These are phyloP conservation scores for Quercus ilex DNA, from an alignment of 306 rosid genomes.

Conservation along the genomic window DNA sequence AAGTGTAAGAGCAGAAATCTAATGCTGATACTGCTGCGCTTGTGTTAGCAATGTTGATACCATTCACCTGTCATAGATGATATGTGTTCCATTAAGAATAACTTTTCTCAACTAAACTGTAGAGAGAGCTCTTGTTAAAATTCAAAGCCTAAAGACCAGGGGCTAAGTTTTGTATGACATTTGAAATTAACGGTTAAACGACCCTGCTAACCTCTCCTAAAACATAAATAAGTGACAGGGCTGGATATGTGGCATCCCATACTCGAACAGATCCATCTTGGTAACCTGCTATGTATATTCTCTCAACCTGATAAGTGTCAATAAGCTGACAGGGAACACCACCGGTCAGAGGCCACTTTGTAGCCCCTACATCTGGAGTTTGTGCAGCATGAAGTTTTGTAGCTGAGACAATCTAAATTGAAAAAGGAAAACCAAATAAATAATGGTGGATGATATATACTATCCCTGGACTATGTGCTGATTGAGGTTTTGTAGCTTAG, in stretches of 20 bases:
- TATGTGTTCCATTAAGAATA: constrained; percentile 16
- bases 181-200: constrained; percentile 2
- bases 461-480: background rate
- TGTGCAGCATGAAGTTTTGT: constrained; percentile 36
- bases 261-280: constrained; percentile 78
- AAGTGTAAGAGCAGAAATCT: constrained; percentile 60
- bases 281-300: constrained; percentile 76
- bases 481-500: background rate
- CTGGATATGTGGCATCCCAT: constrained; percentile 86
- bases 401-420: constrained; percentile 46
- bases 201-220: constrained; percentile 60
- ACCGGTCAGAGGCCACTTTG: constrained; percentile 78
- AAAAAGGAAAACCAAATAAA: constrained; percentile 1
- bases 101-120: constrained; percentile 12
- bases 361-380: constrained; percentile 28
- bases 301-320: constrained; percentile 46
- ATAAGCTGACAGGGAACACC: constrained; percentile 58
- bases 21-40: constrained; percentile 62
- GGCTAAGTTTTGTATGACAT: background rate
- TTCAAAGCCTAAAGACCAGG: constrained; percentile 8
- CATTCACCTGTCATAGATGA: constrained; percentile 55
- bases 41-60: constrained; percentile 31
- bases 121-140: constrained; percentile 5
- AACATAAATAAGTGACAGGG: constrained; percentile 42
- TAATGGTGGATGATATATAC: background rate